phyloP scores from a whole-genome alignment of 176 grass and related monocot genomes.

The Guadua angustifolia region DNA sequence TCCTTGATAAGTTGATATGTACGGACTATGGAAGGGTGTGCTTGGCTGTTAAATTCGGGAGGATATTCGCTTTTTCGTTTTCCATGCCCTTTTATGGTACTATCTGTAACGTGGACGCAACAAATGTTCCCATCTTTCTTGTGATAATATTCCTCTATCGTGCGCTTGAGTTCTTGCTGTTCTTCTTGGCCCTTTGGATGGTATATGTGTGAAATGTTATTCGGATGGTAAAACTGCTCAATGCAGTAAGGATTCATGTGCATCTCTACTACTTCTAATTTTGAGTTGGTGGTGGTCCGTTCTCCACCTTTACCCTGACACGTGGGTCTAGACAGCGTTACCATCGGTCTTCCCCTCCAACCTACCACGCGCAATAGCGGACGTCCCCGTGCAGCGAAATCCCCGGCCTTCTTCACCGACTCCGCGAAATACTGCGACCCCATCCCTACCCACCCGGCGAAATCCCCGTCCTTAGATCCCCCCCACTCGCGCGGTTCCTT shows the following conservation, averaged over 20 bases:
- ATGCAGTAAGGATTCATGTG: not conserved
- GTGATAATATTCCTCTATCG: not conserved
- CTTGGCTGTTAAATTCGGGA: not conserved
- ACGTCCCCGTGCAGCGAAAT: too few relatives aligned
- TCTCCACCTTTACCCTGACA: too few relatives aligned
- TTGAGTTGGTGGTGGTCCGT: too few relatives aligned
- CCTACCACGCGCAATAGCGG: too few relatives aligned
- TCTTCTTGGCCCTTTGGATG: not conserved
- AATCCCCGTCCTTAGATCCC: too few relatives aligned
- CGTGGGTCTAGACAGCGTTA: too few relatives aligned
- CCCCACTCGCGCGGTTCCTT: too few relatives aligned
- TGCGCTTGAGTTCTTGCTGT: not conserved
- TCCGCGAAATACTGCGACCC: too few relatives aligned
- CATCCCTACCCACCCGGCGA: too few relatives aligned
- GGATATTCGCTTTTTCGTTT: not conserved
- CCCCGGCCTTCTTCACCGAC: too few relatives aligned
- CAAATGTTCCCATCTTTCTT: not conserved
- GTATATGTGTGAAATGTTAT: not conserved
- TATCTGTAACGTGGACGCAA: constrained; percentile 5
- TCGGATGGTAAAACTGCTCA: not conserved
- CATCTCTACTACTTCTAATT: too few relatives aligned
- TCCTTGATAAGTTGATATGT: constrained; percentile 20
- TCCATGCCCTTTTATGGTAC: not conserved
- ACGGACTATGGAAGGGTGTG: not conserved
- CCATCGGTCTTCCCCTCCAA: too few relatives aligned